Conservation (phyloP, 495 filamentous ascomycete species). For the Neurospora sp. region DNA sequence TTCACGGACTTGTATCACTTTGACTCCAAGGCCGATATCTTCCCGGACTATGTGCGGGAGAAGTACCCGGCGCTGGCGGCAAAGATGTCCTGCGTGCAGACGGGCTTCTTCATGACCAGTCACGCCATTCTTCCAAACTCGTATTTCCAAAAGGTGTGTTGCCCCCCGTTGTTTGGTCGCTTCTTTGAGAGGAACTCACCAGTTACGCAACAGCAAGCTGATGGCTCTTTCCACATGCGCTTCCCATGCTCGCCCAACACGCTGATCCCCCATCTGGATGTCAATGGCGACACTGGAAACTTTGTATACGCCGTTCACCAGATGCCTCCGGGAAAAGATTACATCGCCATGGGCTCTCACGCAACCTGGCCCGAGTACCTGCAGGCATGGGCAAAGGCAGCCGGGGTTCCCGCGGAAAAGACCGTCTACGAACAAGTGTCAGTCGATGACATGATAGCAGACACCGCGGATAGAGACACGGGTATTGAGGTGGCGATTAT, state of each 20-base stretch:
- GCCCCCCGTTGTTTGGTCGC: not conserved
- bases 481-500: constrained; percentile 29
- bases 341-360: constrained; percentile 30
- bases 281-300: constrained; percentile 29
- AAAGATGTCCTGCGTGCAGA: constrained; percentile 39
- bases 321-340: constrained; percentile 31
- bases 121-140: constrained; percentile 25
- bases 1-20: constrained; percentile 33
- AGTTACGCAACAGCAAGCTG: constrained; percentile 10
- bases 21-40: constrained; percentile 33
- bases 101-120: constrained; percentile 34
- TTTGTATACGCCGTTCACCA: constrained; percentile 34
- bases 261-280: constrained; percentile 28
- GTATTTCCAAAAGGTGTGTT: constrained; percentile 27
- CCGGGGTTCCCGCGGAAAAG: constrained; percentile 2
- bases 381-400: constrained; percentile 21
- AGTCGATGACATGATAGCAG: constrained; percentile 25
- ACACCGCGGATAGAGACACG: constrained; percentile 19
- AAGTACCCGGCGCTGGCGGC: constrained; percentile 29
- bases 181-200: not conserved
- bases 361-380: constrained; percentile 27
- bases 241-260: constrained; percentile 22
- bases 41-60: constrained; percentile 27
- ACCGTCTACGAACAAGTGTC: constrained; percentile 24
- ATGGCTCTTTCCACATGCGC: constrained; percentile 28